Base-by-base conservation (phyloP, 1,284 basidiomycete species). In the Puccinia polysora region DNA sequence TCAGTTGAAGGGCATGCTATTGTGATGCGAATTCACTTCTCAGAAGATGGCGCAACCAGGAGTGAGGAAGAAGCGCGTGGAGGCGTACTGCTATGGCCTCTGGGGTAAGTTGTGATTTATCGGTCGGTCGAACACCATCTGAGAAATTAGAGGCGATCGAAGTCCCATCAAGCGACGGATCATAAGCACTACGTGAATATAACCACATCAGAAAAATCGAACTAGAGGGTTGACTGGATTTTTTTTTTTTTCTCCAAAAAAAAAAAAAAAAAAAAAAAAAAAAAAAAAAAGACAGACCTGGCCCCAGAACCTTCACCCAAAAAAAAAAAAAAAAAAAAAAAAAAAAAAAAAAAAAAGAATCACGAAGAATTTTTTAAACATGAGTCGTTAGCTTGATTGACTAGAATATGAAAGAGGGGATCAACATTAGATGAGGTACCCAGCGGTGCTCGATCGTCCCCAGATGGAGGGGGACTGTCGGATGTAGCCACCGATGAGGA, bases 1-100 rank as follows among this genome's bases (percentile, higher is more conserved):
- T 97, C 73, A 94, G 74, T 28, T 73, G 47, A 18, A 79, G 74
- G 8, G 78, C 77, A 60, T 73, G 68, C 77, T 77, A 62, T 14
- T 20, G 23, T 7, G 28, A 14, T 12, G 30, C 28, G 4, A 77
- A 60, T 45, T 60, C 43, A 4, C n/a, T 25, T 4, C 18, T 43
- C 28, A 56, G 32, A 36, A 20, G 34, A 43, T 55, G 52, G 28
- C 28, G 18, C 20, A 59, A 5, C 18, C 8, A 59, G 18, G 40
- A 8, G 18, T 43, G 49, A 52, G 8, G 20, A 52, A 7, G 20
- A 12, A 10, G 8, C 7, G 20, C 20, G 28, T 40, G 15, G 20
- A 38, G 2, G 32, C 56, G 38, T 4, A 70, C 67, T 40, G 36
- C 5, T 30, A 40, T 53, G 15, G 56, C 56, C 30, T 63, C 69